Base-by-base conservation (phyloP, 306 rosid genomes). In the Cicer pinnatifidum region DNA sequence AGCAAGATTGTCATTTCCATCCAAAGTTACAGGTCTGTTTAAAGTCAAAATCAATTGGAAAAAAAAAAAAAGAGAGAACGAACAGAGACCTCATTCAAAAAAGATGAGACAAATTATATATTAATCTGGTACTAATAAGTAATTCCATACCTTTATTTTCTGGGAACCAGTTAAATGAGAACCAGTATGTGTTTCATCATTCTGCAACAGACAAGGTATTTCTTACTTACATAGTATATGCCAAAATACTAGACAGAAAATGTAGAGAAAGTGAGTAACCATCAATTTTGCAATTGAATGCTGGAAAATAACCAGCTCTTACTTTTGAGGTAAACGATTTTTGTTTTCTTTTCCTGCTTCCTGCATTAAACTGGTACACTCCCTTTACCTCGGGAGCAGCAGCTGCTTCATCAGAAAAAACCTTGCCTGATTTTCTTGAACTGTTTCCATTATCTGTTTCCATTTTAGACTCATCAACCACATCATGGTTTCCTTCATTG, bases 331-430 rank as follows among this genome's bases (percentile, higher is more conserved):
- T 81, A 12, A 66, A 53, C 1, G 84, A 68, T 79, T 83, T 87
- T 75, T 76, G 92, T 77, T 86, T 93, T 81, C 89, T 84, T 81
- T 86, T 91, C 58, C 83, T 84, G 58, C 72, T 73, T 72, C 94
- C 88, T 57, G 76, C 50, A 64, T 56, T 81, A 73, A 79, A 82
- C 57, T 43, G 87, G 57, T 72, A 74, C 15, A 73, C 67, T 77
- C 83, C 88, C 62, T 77, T 92, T 71, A 72, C 71, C 70, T 80
- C 84, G 64, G 82, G 63, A 75, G 75, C 78, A 75, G 71, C 76
- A 75, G 71, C 82, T 75, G 81, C 78, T 66, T 70, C 63, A 61
- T 78, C 80, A 61, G 78, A 51, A 63, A 54, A 68, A 77, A 50
- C 76, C 74, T 84, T 86, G 73, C 83, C 84, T 56, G 50, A 47